These are phyloP conservation scores for Ophiostoma angusticollis DNA, from an alignment of 2,329 filamentous ascomycete genomes.

Conservation along the genomic window DNA sequence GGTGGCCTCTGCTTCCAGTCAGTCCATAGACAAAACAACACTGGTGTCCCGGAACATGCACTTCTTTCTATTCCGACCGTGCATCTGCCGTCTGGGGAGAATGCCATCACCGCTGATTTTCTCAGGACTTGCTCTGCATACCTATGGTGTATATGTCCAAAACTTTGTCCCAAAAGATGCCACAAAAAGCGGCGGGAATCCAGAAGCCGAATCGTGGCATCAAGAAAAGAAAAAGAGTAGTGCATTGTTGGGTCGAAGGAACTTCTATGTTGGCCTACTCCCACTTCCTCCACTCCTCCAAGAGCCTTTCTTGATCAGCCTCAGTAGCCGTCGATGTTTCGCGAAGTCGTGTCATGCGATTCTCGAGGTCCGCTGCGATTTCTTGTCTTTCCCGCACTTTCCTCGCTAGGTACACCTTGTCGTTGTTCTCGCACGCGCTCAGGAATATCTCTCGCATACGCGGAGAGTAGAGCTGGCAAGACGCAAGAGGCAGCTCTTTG, in stretches of 20 bases:
- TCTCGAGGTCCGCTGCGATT: constrained; percentile 46
- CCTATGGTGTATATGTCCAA: too few species aligned
- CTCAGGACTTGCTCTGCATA: too few species aligned
- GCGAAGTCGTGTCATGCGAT: constrained; percentile 28
- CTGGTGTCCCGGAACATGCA: too few species aligned
- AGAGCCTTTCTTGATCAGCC: constrained; percentile 33
- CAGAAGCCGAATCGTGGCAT: too few species aligned
- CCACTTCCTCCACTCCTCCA: constrained; percentile 46
- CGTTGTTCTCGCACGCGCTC: constrained; percentile 51
- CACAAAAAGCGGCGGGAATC: too few species aligned
- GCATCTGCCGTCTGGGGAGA: too few species aligned
- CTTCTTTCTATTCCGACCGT: too few species aligned
- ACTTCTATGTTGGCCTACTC: constrained; percentile 26
- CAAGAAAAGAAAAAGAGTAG: not conserved
- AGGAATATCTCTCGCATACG: constrained; percentile 66
- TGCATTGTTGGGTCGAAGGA: too few species aligned
- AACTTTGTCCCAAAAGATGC: too few species aligned
- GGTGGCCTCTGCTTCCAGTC: too few species aligned
- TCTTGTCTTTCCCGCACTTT: constrained; percentile 46
- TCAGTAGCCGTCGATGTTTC: constrained; percentile 22
- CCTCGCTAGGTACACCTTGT: constrained; percentile 48
- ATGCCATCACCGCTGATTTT: too few species aligned
- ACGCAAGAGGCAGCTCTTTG: constrained; percentile 36
- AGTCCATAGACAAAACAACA: too few species aligned
- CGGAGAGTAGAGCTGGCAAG: constrained; percentile 69